These are phyloP conservation scores for Globisporangium uncinulatum DNA, from an alignment of 352 stramenopile genomes.

Conservation along the genomic window DNA sequence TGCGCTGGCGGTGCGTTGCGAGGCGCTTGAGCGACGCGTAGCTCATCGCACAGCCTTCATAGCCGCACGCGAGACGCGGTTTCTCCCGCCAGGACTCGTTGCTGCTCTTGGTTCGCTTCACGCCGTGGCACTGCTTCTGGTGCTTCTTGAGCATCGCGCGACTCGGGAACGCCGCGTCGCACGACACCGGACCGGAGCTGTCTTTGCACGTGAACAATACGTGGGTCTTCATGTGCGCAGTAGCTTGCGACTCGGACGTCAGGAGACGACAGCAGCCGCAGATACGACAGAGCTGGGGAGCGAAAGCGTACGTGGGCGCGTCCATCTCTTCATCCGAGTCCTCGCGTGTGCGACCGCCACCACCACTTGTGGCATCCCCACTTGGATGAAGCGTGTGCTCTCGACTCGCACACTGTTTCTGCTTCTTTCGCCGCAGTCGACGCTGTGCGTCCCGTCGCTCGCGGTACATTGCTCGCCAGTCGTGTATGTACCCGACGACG, in stretches of 20 bases:
- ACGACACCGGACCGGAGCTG: slow-evolving; percentile 6
- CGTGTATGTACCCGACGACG: slow-evolving; percentile 23
- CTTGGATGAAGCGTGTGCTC: neutral
- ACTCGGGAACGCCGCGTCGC: slow-evolving; percentile 25
- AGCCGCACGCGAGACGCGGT: slow-evolving; percentile 19
- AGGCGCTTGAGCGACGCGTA: slow-evolving; percentile 35
- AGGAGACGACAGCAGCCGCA: slow-evolving; percentile 37
- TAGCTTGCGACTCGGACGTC: slow-evolving; percentile 15
- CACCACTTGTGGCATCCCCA: neutral
- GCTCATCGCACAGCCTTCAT: slow-evolving; percentile 26
- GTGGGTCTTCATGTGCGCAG: slow-evolving; percentile 22
- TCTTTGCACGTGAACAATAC: slow-evolving; percentile 19
- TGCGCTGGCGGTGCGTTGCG: slow-evolving; percentile 24
- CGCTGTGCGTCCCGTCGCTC: slow-evolving; percentile 10
- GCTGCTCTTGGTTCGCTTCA: neutral
- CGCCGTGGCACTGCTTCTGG: slow-evolving; percentile 5
- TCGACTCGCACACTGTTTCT: neutral
- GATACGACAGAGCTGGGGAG: slow-evolving; percentile 23
- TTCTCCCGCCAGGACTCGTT: slow-evolving; percentile 1
- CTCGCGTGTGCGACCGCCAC: too few relatives aligned
- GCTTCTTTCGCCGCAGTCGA: slow-evolving; percentile 2
- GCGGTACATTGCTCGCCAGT: slow-evolving; percentile 12
- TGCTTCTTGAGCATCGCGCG: slow-evolving; percentile 26
- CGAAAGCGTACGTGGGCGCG: too few relatives aligned
- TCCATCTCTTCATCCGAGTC: too few relatives aligned